These are phyloP conservation scores for Phlebiopsis gigantea DNA, from an alignment of 768 basidiomycete genomes.

Conservation along the genomic window DNA sequence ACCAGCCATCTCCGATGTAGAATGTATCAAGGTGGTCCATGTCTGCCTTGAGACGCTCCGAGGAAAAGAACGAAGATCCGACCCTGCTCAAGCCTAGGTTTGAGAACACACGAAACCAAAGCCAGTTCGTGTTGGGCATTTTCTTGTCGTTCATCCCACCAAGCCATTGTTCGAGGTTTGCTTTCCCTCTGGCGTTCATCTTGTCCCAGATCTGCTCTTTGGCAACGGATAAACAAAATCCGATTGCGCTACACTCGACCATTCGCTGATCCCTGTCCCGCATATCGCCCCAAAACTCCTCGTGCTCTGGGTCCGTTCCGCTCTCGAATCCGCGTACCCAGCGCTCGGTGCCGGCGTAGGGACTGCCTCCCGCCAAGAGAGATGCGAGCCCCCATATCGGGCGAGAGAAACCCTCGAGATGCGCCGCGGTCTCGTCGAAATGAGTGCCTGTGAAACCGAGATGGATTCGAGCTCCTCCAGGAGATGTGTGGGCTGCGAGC, in stretches of 20 bases:
- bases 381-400: constrained; percentile 74
- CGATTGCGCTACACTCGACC: constrained; percentile 78
- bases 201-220: constrained; percentile 62
- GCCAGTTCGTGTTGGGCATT: constrained; percentile 82
- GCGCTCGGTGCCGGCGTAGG: constrained; percentile 50
- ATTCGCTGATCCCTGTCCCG: constrained; percentile 73
- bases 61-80: constrained; percentile 51
- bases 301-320: constrained; percentile 60
- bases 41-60: constrained; percentile 63
- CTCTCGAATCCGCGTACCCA: constrained; percentile 64
- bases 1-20: constrained; percentile 74
- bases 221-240: constrained; percentile 64
- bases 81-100: constrained; percentile 66
- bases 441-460: constrained; percentile 68
- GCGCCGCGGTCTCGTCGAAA: constrained; percentile 66
- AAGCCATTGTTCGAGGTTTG: constrained; percentile 60
- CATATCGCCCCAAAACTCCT: constrained; percentile 77
- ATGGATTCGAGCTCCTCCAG: constrained; percentile 66
- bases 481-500: constrained; percentile 62
- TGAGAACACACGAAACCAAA: constrained; percentile 79
- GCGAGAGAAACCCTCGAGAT: constrained; percentile 71
- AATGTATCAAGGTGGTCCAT: constrained; percentile 75
- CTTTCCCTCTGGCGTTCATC: constrained; percentile 46
- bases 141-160: constrained; percentile 76
- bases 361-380: constrained; percentile 57